Evolutionary conservation across 2,329 filamentous ascomycete species (phyloP).

Genomic region (Rutstroemia sp.): DNA sequence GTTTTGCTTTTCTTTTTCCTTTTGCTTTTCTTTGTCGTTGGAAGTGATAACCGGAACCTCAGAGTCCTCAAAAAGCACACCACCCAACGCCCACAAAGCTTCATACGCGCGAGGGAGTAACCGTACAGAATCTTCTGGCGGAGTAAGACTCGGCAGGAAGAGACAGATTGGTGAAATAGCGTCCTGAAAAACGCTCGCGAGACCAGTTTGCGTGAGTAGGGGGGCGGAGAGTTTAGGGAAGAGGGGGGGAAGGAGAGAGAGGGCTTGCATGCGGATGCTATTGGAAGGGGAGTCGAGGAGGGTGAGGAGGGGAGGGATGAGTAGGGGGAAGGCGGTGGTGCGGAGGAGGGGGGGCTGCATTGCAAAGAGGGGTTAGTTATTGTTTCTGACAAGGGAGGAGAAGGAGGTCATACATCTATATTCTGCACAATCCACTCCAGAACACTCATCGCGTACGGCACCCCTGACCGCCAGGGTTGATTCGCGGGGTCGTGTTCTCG

Average conservation of each 20-base stretch:
- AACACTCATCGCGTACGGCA: slow-evolving; percentile 44
- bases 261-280: slow-evolving; percentile 42
- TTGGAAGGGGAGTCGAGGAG: slow-evolving; percentile 57
- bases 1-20: neutral
- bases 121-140: slow-evolving; percentile 58
- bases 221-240: slow-evolving; percentile 44
- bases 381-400: slow-evolving; percentile 3
- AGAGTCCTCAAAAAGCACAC: slow-evolving; percentile 15
- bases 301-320: slow-evolving; percentile 62
- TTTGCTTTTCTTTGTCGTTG: slow-evolving; percentile 7
- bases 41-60: neutral
- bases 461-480: slow-evolving; percentile 56
- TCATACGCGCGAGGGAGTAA: slow-evolving; percentile 61
- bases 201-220: slow-evolving; percentile 54
- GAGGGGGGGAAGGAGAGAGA: slow-evolving; percentile 46
- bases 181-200: slow-evolving; percentile 61
- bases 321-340: slow-evolving; percentile 55
- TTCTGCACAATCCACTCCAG: slow-evolving; percentile 53
- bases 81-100: slow-evolving; percentile 52
- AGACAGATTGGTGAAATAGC: slow-evolving; percentile 65
- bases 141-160: slow-evolving; percentile 69
- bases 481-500: slow-evolving; percentile 34
- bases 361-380: neutral
- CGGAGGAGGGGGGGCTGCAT: neutral
- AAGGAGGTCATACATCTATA: slow-evolving; percentile 35